Conservation (phyloP, 331 rosid species). For the Malus hybrid region DNA sequence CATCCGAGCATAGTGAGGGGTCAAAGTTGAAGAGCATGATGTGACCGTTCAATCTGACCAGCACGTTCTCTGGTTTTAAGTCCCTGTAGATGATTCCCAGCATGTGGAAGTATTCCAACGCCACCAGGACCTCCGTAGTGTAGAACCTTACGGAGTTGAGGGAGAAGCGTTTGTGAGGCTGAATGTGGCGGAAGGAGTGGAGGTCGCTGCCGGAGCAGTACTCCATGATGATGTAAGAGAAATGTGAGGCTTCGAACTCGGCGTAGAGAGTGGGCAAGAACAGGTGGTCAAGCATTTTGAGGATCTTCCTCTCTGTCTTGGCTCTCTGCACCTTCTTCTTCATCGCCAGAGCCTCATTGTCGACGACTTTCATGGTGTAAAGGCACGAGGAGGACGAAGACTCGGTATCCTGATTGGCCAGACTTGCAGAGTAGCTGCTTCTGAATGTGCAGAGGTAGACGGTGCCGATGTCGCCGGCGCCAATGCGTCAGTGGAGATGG, state of each 20-base stretch:
- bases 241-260: slow-evolving; percentile 87
- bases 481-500: slow-evolving; percentile 65
- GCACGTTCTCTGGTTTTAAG: slow-evolving; percentile 87
- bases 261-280: slow-evolving; percentile 85
- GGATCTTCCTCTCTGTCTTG: slow-evolving; percentile 82
- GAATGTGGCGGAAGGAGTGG: slow-evolving; percentile 74
- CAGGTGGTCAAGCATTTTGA: slow-evolving; percentile 92
- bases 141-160: slow-evolving; percentile 81
- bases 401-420: slow-evolving; percentile 13
- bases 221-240: slow-evolving; percentile 97
- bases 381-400: slow-evolving; percentile 13
- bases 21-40: slow-evolving; percentile 97
- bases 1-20: slow-evolving; percentile 67
- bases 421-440: not conserved
- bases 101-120: slow-evolving; percentile 31
- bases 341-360: slow-evolving; percentile 64
- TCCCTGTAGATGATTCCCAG: slow-evolving; percentile 93
- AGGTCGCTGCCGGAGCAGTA: slow-evolving; percentile 85
- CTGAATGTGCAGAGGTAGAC: slow-evolving; percentile 71
- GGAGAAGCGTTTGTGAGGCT: slow-evolving; percentile 65
- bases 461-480: slow-evolving; percentile 85
- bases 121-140: slow-evolving; percentile 79
- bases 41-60: slow-evolving; percentile 96
- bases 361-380: slow-evolving; percentile 96
- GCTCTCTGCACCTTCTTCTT: slow-evolving; percentile 83